Base-by-base conservation (phyloP, 768 basidiomycete genomes). In the Collybiopsis luxurians region DNA sequence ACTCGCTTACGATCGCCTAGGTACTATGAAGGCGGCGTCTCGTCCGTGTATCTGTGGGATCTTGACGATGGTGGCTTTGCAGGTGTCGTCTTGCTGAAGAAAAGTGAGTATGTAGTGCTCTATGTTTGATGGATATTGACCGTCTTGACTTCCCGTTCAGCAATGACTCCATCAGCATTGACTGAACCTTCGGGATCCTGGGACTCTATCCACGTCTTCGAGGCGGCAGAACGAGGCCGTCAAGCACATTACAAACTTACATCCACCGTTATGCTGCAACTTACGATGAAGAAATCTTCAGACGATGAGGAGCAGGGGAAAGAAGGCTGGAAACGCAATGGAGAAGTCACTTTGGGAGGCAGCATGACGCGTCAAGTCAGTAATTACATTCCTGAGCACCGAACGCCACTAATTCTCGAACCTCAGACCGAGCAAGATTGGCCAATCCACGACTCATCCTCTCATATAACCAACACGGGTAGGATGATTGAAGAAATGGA, bases 121-220 rank as follows among this genome's bases (percentile, higher is more conserved):
- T 24, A 26, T 40, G 21, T 38, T n/a, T 23, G 42, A 47, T 48
- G 45, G 10, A 19, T 46, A 9, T n/a, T 53, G 31, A 36, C 17
- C 36, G 44, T 42, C 34, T n/a, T 55, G 43, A 11, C 17, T 24
- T 47, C 44, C 24, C 57, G 15, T 45, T n/a, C 59, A 92, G 90
- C 78, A 4, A 81, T 92, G 78, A 79, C 73, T 24, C 83, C 86
- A 2, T 69, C 76, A 11, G 71, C 78, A 6, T 65, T 75, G 11
- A 75, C 77, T 55, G 88, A 87, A 59, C 85, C 90, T 5, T 83
- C 89, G 0, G 93, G 94, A 23, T 88, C 92, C 53, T 99, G 97
- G 97, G 95, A 99, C 68, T 96, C 95, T 1, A 93, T 99, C 59
- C 97, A 99, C 67, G 96, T 98, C 52, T 98, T 99, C 63, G 97